Base-by-base conservation (phyloP, 768 basidiomycete genomes). In the Hygrophorus russula region DNA sequence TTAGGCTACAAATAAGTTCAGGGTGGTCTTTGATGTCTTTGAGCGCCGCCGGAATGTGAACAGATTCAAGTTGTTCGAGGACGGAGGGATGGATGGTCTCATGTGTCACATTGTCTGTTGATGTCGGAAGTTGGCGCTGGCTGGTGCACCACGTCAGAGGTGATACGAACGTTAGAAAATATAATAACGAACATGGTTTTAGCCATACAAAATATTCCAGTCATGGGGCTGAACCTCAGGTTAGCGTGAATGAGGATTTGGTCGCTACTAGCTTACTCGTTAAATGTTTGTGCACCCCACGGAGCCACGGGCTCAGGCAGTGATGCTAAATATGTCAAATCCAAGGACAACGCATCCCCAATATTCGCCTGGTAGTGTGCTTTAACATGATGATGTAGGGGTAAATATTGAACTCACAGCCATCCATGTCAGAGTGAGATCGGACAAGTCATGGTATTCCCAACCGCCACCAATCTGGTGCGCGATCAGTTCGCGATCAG, bases 391-490 rank as follows among this genome's bases (percentile, higher is more conserved):
- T n/a, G 14, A 19, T 10, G 15, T 35, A 33, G 39, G 38, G 19
- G 31, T 28, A 11, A 2, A n/a, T 39, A 27, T 19, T 33, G 4
- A n/a, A 65, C 71, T 29, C 51, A 80, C 78, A 42, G 66, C 67
- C 76, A 82, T 80, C 80, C 79, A 81, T 34, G 60, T 58, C 39
- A 86, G 60, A 11, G 76, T 69, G 18, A 84, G 35, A 52, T 83
- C 80, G 0, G 82, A 69, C 20, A 86, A 57, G 51, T 86, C 83
- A 55, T 82, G 82, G 35, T 74, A 65, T 20, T 66, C 54, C 57
- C 75, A 85, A 31, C 83, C 82, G 19, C 83, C 83, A 12, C 82
- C 82, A 36, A 80, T 70, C 82, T 84, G 48, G 39, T 18, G 32
- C 31, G 8, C 3, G 4, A 39, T 24, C 27, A 43, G 47, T 32